Conservation (phyloP, 345 rosid species). For the Ceriops tagal region DNA sequence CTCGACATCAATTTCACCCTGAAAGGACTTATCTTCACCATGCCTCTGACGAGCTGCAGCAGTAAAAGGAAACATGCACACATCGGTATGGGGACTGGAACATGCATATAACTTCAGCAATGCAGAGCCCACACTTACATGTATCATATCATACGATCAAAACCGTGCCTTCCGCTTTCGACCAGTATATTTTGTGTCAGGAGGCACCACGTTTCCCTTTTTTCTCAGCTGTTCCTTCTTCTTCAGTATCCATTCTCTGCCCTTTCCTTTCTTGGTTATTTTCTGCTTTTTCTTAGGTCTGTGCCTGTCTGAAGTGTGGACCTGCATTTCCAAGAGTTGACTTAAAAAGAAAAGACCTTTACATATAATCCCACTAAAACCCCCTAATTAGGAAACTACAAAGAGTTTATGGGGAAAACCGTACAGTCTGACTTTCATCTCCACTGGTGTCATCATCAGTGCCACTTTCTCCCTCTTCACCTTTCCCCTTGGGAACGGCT, state of each 20-base stretch:
- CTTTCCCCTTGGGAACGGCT: conserved; percentile 46
- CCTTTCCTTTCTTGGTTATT: conserved; percentile 57
- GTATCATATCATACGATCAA: conserved; percentile 25
- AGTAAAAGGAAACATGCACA: too few relatives aligned
- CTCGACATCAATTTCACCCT: too few relatives aligned
- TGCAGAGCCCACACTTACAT: not conserved
- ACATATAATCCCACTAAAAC: not conserved
- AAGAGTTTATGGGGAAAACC: conserved; percentile 9
- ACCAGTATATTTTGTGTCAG: conserved; percentile 73
- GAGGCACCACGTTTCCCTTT: conserved; percentile 74
- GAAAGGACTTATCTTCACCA: too few relatives aligned
- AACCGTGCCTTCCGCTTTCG: conserved; percentile 76
- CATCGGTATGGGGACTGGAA: too few relatives aligned
- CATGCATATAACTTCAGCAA: too few relatives aligned
- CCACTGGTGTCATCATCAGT: conserved; percentile 61
- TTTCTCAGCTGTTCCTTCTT: conserved; percentile 86
- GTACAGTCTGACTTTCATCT: conserved; percentile 58
- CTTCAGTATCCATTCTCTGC: conserved; percentile 70
- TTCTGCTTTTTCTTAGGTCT: conserved; percentile 84
- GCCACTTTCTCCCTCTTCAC: conserved; percentile 49
- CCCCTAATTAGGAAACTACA: not conserved
- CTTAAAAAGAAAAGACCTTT: not conserved
- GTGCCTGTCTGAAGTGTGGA: conserved; percentile 58
- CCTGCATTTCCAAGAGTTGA: conserved; percentile 32
- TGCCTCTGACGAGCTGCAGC: too few relatives aligned